A percentile compares a stretch with the other conserved stretches of the same genome.
phyloP scores from a whole-genome alignment of 2,329 filamentous ascomycete genomes.

The Neopestalotiopsis sp. region DNA sequence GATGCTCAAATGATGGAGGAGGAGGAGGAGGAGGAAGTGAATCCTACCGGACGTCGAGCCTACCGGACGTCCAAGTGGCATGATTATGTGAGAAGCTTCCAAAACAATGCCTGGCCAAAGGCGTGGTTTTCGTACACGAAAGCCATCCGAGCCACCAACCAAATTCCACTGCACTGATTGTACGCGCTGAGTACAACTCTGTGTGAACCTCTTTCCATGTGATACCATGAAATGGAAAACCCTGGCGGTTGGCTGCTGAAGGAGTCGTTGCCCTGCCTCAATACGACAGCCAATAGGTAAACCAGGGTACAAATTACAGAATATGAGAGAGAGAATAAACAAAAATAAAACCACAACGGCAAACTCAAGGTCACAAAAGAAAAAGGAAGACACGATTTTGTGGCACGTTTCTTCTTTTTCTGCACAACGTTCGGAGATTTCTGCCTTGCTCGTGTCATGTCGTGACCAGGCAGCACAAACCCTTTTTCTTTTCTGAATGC shows the following conservation, averaged over 20 bases:
- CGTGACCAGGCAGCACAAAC: neutral
- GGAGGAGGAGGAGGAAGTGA: neutral
- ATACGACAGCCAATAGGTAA: neutral
- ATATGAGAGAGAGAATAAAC: neutral
- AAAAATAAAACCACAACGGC: neutral
- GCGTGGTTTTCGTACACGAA: neutral
- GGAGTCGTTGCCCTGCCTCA: too few species aligned
- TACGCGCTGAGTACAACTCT: neutral
- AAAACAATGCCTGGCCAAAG: neutral
- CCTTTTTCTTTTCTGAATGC: neutral
- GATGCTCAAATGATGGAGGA: neutral
- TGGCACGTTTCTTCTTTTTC: neutral
- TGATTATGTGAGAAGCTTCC: neutral
- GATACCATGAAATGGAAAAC: neutral
- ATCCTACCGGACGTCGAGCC: neutral
- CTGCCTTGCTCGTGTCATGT: slow-evolving; percentile 9
- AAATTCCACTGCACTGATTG: neutral
- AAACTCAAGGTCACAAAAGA: neutral
- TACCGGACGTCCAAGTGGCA: neutral
- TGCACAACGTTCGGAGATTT: slow-evolving; percentile 3
- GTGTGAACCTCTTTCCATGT: neutral
- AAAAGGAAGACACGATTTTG: neutral
- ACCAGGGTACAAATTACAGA: neutral
- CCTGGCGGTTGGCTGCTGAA: neutral
- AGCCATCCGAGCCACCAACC: neutral